phyloP scores from a whole-genome alignment of 2,329 filamentous ascomycete genomes.

The Cladosporium sp. region DNA sequence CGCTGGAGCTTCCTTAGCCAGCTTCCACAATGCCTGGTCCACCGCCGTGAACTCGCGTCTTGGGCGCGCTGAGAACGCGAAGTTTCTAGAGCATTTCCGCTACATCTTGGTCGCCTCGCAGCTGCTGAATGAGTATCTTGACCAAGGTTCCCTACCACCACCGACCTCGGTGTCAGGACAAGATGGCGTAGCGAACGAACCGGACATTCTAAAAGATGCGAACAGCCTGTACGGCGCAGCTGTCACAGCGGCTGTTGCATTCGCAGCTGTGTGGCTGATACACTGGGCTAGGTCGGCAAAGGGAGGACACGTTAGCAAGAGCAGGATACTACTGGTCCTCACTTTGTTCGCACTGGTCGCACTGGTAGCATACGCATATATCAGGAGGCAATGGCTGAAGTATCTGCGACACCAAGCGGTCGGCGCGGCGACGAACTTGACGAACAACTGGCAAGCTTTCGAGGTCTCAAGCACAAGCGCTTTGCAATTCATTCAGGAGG shows the following conservation, averaged over 20 bases:
- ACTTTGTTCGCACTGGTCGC: slow-evolving; percentile 51
- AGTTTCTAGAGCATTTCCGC: slow-evolving; percentile 87
- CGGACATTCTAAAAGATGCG: slow-evolving; percentile 30
- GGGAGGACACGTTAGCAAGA: slow-evolving; percentile 52
- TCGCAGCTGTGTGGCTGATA: slow-evolving; percentile 62
- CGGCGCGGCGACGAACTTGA: slow-evolving; percentile 62
- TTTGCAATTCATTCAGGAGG: slow-evolving; percentile 81
- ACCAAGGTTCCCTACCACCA: slow-evolving; percentile 38
- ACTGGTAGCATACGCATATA: slow-evolving; percentile 64
- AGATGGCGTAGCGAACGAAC: slow-evolving; percentile 20
- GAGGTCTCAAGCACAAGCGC: slow-evolving; percentile 73
- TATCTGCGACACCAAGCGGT: slow-evolving; percentile 73
- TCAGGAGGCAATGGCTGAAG: slow-evolving; percentile 76
- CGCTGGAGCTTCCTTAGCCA: not conserved
- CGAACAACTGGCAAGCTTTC: slow-evolving; percentile 72
- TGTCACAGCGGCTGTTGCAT: slow-evolving; percentile 59
- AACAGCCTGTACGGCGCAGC: slow-evolving; percentile 63
- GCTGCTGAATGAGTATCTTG: slow-evolving; percentile 65
- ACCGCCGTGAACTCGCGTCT: slow-evolving; percentile 67
- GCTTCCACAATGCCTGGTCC: slow-evolving; percentile 45
- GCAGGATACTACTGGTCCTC: slow-evolving; percentile 45
- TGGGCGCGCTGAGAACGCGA: slow-evolving; percentile 72
- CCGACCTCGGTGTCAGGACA: slow-evolving; percentile 18
- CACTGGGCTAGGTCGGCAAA: slow-evolving; percentile 62
- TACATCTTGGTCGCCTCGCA: slow-evolving; percentile 92